Evolutionary conservation across 306 rosid genomes (phyloP).

Genomic region (Prunus mume): DNA sequence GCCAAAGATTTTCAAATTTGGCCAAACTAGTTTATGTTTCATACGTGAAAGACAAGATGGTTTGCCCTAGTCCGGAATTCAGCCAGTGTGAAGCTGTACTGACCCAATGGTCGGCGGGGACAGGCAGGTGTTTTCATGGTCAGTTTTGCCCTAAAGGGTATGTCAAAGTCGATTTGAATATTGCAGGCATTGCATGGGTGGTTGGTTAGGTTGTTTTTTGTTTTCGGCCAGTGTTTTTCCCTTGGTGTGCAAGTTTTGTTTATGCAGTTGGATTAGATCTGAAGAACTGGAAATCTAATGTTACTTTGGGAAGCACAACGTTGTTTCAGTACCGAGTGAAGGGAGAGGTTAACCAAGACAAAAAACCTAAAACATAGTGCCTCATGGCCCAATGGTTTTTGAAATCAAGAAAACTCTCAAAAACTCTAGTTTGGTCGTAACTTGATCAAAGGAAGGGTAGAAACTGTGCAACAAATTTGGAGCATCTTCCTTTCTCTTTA

Average conservation of each 20-base stretch:
- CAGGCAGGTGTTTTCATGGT: neutral
- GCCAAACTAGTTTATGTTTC: neutral
- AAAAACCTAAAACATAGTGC: neutral
- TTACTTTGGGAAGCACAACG: neutral
- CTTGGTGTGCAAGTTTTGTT: neutral
- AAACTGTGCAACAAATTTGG: neutral
- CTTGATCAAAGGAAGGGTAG: neutral
- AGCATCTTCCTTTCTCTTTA: too few relatives aligned
- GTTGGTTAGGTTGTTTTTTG: neutral
- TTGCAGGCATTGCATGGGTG: neutral
- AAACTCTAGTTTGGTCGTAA: too few relatives aligned
- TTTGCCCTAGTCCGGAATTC: neutral
- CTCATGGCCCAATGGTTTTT: too few relatives aligned
- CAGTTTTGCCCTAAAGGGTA: neutral
- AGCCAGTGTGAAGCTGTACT: neutral
- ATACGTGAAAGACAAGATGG: neutral
- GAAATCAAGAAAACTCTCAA: too few relatives aligned
- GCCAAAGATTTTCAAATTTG: neutral
- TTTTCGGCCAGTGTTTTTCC: neutral
- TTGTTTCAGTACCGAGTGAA: neutral
- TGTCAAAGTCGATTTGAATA: neutral
- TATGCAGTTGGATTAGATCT: neutral
- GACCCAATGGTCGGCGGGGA: neutral
- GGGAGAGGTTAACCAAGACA: neutral
- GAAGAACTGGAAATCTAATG: neutral